These are phyloP conservation scores for Primulina tabacum DNA, from an alignment of 257 asterid genomes.

Conservation along the genomic window DNA sequence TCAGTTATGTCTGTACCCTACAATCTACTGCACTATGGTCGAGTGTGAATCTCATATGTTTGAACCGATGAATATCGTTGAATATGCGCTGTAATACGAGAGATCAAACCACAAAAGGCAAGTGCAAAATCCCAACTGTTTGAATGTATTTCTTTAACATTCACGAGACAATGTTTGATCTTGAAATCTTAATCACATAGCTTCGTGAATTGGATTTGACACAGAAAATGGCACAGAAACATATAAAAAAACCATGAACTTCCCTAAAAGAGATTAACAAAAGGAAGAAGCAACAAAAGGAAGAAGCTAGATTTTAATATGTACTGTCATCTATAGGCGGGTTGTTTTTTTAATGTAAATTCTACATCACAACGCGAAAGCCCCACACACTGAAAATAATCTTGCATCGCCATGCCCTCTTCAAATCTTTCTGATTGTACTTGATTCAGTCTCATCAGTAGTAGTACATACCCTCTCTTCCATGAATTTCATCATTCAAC, in stretches of 20 bases:
- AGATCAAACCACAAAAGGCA: too few relatives aligned
- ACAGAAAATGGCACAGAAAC: neutral
- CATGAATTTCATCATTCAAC: conserved; percentile 49
- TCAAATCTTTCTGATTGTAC: conserved; percentile 45
- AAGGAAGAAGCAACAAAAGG: conserved; percentile 33
- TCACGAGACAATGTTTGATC: neutral
- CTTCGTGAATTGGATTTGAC: neutral
- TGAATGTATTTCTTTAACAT: neutral
- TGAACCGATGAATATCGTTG: too few relatives aligned
- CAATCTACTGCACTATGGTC: too few relatives aligned
- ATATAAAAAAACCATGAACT: conserved; percentile 10
- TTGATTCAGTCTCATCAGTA: conserved; percentile 36
- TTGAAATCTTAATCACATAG: neutral
- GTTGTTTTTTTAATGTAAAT: conserved; percentile 15
- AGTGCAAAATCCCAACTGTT: neutral
- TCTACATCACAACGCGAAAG: conserved; percentile 49
- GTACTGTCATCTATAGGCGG: conserved; percentile 35
- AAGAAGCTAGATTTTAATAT: conserved; percentile 30
- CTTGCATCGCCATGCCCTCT: conserved; percentile 34
- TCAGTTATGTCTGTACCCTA: too few relatives aligned
- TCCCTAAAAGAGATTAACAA: conserved; percentile 35
- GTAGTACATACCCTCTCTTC: conserved; percentile 42
- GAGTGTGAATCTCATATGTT: too few relatives aligned
- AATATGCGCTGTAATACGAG: too few relatives aligned
- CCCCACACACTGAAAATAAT: conserved; percentile 37